phyloP scores from a whole-genome alignment of 345 rosid species.

The Lepidium aucheri region DNA sequence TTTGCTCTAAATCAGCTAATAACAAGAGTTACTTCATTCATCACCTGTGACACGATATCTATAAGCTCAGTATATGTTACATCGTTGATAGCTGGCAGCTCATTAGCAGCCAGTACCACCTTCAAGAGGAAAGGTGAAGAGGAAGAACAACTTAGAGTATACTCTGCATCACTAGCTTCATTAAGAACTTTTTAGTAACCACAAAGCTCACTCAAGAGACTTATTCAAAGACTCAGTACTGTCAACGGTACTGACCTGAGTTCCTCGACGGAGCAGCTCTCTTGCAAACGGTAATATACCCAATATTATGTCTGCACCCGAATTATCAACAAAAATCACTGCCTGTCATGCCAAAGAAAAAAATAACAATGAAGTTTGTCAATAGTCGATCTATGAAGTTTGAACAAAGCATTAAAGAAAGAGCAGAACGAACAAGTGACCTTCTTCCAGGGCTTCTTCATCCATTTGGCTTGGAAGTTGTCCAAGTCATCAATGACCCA shows the following conservation, averaged over 20 bases:
- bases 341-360: conserved; percentile 45
- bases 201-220: conserved; percentile 2
- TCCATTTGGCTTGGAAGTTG: conserved; percentile 63
- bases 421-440: conserved; percentile 23
- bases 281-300: conserved; percentile 92
- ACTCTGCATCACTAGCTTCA: background rate
- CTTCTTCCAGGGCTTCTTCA: conserved; percentile 89
- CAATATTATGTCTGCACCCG: conserved; percentile 96
- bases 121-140: conserved; percentile 21
- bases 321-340: conserved; percentile 90
- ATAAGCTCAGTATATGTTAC: conserved; percentile 76
- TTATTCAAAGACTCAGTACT: background rate
- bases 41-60: conserved; percentile 78
- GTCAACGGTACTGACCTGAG: conserved; percentile 43
- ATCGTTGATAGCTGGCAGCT: conserved; percentile 87
- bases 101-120: conserved; percentile 97
- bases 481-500: conserved; percentile 98
- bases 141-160: background rate
- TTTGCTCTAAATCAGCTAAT: background rate
- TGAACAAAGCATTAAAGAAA: conserved; percentile 5
- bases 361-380: background rate
- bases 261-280: conserved; percentile 78
- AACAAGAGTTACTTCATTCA: background rate
- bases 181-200: background rate
- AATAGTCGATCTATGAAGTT: background rate